Base-by-base conservation (phyloP, 2,329 filamentous ascomycete species). In the Pseudopithomyces chartarum region DNA sequence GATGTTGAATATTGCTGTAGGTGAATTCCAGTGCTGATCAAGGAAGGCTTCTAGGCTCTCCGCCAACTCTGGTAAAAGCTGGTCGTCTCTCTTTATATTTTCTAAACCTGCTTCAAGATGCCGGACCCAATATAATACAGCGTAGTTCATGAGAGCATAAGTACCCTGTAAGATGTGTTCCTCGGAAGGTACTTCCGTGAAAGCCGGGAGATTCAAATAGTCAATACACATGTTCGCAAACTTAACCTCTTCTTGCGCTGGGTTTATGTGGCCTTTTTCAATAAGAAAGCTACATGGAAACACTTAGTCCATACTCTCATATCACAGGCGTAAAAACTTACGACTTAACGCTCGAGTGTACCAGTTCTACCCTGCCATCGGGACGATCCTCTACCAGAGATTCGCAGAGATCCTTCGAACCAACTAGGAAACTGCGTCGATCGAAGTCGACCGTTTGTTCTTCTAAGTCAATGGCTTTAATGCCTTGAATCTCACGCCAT, bases 401-500 rank as follows among this genome's bases (percentile, higher is more conserved):
- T 3, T 76, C 78, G 42, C 72, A 74, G 11, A 76, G 56, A 2
- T 75, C 65, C 29, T 68, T 65, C 1, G 74, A 60, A 38, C 75
- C 61, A 0, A 65, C 43, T 0, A 60, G 57, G 2, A 79, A 61
- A 45, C 60, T 59, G 17, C 61, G 50, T 2, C 63, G 57, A 13
- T 75, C 61, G 11, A 68, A 62, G 11, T 76, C 65, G 1, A 79
- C 56, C 1, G 23, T 51, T 52, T 66, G 52, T 3, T 63, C 40
- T 1, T 69, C 63, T 1, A 71, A 11, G 49, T 77, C 55, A 1
- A 78, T 67, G 2, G 74, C 66, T 8, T 76, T 60, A 7, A 73
- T 70, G 6, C 73, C 73, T 43, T 79, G 70, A 6, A 81, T 70
- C 54, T 81, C 79, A 50, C 79, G 68, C 73, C 71, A 75, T 52